Evolutionary conservation across 2,329 filamentous ascomycete genomes (phyloP), one percentile per base, ranked within the genome.

Genomic region (Didymella arachidicola): DNA sequence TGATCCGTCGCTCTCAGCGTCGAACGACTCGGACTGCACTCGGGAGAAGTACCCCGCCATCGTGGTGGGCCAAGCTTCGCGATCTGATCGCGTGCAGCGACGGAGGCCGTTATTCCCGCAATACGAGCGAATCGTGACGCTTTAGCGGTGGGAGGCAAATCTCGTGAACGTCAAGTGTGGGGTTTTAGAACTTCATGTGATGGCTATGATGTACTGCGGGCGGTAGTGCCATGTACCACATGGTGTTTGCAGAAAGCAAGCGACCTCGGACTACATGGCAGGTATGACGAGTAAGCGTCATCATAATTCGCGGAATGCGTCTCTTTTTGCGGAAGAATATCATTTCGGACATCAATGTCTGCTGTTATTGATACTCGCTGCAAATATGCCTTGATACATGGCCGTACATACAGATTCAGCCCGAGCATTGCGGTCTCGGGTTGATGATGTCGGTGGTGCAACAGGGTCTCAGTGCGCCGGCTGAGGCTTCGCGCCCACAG

Each of bases 101-200:
- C 12, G 55, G 29, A 25, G 27, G 18, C 45, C 50, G 49, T 59
- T 59, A 53, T 59, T 59, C 56, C 56, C 56, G 56, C 56, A 50
- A 59, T 46, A 51, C 51, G 56, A 54, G 56, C 51, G 41, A 54
- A 47, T 59, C 41, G 50, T 47, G 26, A 26, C 39, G 10, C 50
- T 46, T 46, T 45, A 54, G 29, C 22, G 10, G 19, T 19, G 45
- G 41, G 56, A 44, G 56, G 56, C 56, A 59, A 59, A 59, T 45
- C 45, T 59, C 50, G 50, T 54, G 26, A 58, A 45, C 25, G 30
- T 25, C 48, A 42, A 57, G 19, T 18, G 36, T 43, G 27, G 34
- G 18, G 43, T 49, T 49, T 1, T 49, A 25, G 36, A 38, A 36
- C 54, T 52, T 48, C 48, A 57, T 57, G 53, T 51, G 53, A 50